Evolutionary conservation across 805 yeast genomes (phyloP).

Genomic region (Lipomyces sp.): DNA sequence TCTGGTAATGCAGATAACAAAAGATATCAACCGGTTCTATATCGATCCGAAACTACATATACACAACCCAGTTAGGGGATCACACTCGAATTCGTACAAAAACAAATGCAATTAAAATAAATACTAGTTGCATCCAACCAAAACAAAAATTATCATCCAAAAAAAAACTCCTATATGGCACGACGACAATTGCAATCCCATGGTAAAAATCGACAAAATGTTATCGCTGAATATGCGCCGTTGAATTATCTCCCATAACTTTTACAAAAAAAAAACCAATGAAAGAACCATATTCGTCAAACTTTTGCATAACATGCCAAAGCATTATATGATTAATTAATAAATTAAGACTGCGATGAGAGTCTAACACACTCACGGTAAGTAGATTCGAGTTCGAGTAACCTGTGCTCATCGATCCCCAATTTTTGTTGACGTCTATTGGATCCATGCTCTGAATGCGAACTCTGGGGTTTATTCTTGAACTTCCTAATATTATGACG

Average conservation of each 20-base stretch:
- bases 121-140: background rate
- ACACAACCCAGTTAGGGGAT: background rate
- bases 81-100: slow-evolving; percentile 1
- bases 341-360: slow-evolving; percentile 1
- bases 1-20: too few species aligned
- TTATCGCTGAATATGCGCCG: background rate
- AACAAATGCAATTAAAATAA: slow-evolving; percentile 7
- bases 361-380: slow-evolving; percentile 8
- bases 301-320: background rate
- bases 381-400: slow-evolving; percentile 23
- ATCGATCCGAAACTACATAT: background rate
- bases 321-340: slow-evolving; percentile 1
- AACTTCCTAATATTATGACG: slow-evolving; percentile 9
- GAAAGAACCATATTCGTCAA: background rate
- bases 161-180: background rate
- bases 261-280: background rate
- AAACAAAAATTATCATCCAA: background rate
- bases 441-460: background rate
- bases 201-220: background rate
- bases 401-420: slow-evolving; percentile 13
- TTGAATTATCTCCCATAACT: background rate
- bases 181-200: background rate
- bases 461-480: slow-evolving; percentile 9
- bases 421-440: slow-evolving; percentile 10
- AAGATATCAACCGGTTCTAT: too few species aligned